Evolutionary conservation across 768 basidiomycete species (phyloP).

Genomic region (Cyathus striatus): DNA sequence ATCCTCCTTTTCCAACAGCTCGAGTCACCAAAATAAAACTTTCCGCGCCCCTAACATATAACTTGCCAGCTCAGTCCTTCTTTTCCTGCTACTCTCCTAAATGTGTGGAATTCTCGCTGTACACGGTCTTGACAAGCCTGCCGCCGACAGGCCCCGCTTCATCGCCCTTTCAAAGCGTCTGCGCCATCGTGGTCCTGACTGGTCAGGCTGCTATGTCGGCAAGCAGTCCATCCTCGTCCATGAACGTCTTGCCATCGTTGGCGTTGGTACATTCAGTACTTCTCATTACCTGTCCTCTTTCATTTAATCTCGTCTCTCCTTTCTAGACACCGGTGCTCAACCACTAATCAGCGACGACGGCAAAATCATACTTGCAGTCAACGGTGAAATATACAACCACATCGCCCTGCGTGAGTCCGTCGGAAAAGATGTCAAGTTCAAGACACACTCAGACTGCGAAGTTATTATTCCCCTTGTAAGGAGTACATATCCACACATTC

Average conservation of each 20-base stretch:
- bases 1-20: slow-evolving; percentile 14
- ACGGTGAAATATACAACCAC: slow-evolving; percentile 99
- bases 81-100: slow-evolving; percentile 9
- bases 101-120: slow-evolving; percentile 95
- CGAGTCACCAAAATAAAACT: slow-evolving; percentile 1
- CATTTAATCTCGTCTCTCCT: slow-evolving; percentile 4
- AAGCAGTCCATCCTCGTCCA: slow-evolving; percentile 82
- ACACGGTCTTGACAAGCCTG: slow-evolving; percentile 73
- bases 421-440: slow-evolving; percentile 70
- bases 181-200: slow-evolving; percentile 95
- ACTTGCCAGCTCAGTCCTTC: slow-evolving; percentile 1
- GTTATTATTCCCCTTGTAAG: slow-evolving; percentile 90
- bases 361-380: slow-evolving; percentile 82
- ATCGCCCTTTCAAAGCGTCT: slow-evolving; percentile 87
- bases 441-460: slow-evolving; percentile 98
- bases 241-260: slow-evolving; percentile 95
- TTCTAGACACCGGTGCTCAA: slow-evolving; percentile 94
- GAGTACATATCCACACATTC: slow-evolving; percentile 14
- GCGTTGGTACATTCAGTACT: slow-evolving; percentile 67
- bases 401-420: slow-evolving; percentile 67
- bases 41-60: not conserved
- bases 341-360: slow-evolving; percentile 86
- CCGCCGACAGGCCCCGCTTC: slow-evolving; percentile 62
- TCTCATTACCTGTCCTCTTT: not conserved
- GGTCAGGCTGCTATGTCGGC: slow-evolving; percentile 94